Evolutionary conservation across 1,139 yeast genomes (phyloP), one percentile per base, ranked within the genome.

Genomic region (Protomyces pachydermus): DNA sequence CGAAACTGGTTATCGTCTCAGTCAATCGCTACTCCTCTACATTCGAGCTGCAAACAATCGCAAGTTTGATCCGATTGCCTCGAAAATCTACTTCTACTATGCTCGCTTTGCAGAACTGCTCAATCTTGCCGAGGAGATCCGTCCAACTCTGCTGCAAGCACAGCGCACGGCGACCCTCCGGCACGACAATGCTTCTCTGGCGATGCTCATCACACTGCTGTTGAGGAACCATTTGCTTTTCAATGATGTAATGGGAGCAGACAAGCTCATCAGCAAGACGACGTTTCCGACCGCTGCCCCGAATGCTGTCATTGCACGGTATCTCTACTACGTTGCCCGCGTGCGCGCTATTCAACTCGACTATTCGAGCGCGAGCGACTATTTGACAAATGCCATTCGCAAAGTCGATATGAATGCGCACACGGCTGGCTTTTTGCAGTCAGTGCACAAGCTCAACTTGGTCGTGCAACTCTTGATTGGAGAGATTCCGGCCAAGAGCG

Each of bases 391-490:
- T 20, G 97, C 98, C 6, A 87, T 91, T 63, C 86, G 98, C 78
- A 95, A 95, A 75, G 91, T 96, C n/a, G 98, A 98, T 39, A 97
- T 91, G 75, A 89, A 96, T 1, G 80, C 84, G 56, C 83, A 86
- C 68, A 91, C 97, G 4, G 77, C 82, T 57, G 98, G 98, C 0
- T 95, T 95, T 74, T 76, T 91, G 68, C 97, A 91, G 76, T 84
- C 89, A 57, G 95, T 97, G 4, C 86, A 93, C 70, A 95, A 95
- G 77, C 82, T 95, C 70, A 88, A 86, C 73, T 87, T 93, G 68
- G 82, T 91, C 65, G 89, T 93, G 72, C 97, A 95, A 77, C 80
- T 95, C 71, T 82, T 95, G 70, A 91, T 93, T 85, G 98, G 99
- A 62, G 98, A 93, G 72, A 88, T 95, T 71, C 98, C 98, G n/a